Evolutionary conservation across 129 eudicot genomes (phyloP), one percentile per base, ranked within the genome.

Genomic region (Cynara cardunculus): DNA sequence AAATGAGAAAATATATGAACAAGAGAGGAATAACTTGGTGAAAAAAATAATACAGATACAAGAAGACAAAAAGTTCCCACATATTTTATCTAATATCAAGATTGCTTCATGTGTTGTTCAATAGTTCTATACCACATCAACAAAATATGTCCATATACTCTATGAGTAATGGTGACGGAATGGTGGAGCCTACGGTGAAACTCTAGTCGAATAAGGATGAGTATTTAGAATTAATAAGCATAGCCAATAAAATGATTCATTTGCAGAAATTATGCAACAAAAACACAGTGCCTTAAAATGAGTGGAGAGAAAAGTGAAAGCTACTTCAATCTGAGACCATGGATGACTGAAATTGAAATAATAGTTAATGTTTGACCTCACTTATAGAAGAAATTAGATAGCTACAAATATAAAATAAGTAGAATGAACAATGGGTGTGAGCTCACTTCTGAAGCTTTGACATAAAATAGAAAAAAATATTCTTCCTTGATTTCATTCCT

Each of bases 1-100:
- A 87, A 22, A 82, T 35, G 76, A 62, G 65, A 80, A 59, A 74
- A 66, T 22, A 32, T 25, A 74, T 35, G 39, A 64, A 37, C 44
- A 72, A n/a, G 79, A 62, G 21, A 25, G 19, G 69, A 22, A 71
- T 71, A 26, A 70, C 7, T 31, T 27, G 31, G 19, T 16, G 21
- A 69, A 18, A 75, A 22, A 73, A 1, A 66, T 30, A 44, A 44
- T 5, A 66, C 19, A 81, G 16, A 66, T 30, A 70, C 65, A 18
- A 19, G 11, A 49, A 75, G 62, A 5, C 4, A 14, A 41, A 18
- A 62, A 12, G 5, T 26, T 39, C 13, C 22, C 10, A 28, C 25
- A 4, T 27, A 46, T 7, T 32, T 25, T 14, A 70, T 69, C 25
- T 44, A 46, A 44, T 68, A 69, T 66, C 25, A 32, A 67, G 62